Evolutionary conservation across 2,329 filamentous ascomycete species (phyloP), one percentile per base, ranked within the genome.

Genomic region (Trichoderma hamatum): DNA sequence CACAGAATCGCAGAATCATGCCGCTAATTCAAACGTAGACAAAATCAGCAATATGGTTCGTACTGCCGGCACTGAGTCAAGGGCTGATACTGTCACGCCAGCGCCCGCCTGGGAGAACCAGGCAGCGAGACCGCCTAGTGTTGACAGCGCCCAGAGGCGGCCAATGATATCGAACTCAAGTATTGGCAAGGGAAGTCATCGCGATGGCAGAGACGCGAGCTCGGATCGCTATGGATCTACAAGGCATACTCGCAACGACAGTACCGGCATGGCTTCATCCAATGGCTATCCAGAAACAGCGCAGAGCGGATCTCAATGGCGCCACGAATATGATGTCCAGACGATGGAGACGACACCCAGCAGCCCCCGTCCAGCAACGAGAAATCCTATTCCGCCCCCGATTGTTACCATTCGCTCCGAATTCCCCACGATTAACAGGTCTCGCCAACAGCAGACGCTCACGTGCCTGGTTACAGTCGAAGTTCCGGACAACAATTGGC

Each of bases 321-420:
- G 92, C 67, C 94, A 97, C 76, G 95, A 98, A 77, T 98, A 97
- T 76, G 96, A 98, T 76, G 88, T 97, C 19, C 95, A 98, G 78
- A 94, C 94, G 3, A 97, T 97, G 93, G 95, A 97, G 79, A 93
- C 92, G 0, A 91, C 90, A 39, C 85, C 96, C 21, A 87, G 88
- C 72, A 94, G 89, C 79, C 92, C 93, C 6, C 89, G 91, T 46
- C 81, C 85, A 6, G 86, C 91, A 24, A 86, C 89, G 11, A 92
- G 91, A 74, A 97, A 97, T 74, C 93, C 94, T 0, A 97, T 98
- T 69, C 94, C 96, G 1, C 84, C 94, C 6, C 96, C 96, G 0
- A 92, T 89, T 0, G 94, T 99, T n/a, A 97, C 93, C 0, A 92
- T 99, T 59, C 92, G 95, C 70, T 98, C 95, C 77, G 96, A 99